A percentile compares a stretch with the other conserved stretches of the same genome.
Conservation (phyloP, 2,329 filamentous ascomycete species). For the Penicillium sp. region DNA sequence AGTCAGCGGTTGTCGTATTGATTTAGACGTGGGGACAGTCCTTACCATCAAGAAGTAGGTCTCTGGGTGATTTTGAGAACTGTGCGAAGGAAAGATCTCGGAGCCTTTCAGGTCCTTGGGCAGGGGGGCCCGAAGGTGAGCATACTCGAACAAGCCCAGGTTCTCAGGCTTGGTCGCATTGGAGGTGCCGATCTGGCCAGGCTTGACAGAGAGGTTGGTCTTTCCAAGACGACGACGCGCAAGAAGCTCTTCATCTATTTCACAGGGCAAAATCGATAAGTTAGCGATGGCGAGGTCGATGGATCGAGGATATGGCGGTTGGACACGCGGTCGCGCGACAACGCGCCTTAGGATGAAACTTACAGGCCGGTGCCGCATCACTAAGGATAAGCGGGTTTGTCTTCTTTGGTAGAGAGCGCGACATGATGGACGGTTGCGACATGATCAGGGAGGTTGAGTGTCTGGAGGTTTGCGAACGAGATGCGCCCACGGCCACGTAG, state of each 20-base stretch:
- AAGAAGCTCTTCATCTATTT: slow-evolving; percentile 70
- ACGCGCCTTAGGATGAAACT: slow-evolving; percentile 28
- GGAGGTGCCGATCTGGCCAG: slow-evolving; percentile 68
- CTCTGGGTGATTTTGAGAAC: slow-evolving; percentile 65
- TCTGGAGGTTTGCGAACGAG: slow-evolving; percentile 17
- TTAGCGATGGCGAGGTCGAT: slow-evolving; percentile 15
- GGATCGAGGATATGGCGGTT: slow-evolving; percentile 2
- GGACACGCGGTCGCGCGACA: slow-evolving; percentile 15
- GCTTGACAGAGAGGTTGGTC: slow-evolving; percentile 84
- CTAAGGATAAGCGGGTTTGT: slow-evolving; percentile 49
- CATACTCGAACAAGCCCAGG: slow-evolving; percentile 89
- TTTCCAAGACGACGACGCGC: slow-evolving; percentile 85
- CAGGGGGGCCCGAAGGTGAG: slow-evolving; percentile 87
- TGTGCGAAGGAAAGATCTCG: slow-evolving; percentile 83
- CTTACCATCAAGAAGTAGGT: slow-evolving; percentile 92
- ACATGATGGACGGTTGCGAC: slow-evolving; percentile 30
- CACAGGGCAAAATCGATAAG: slow-evolving; percentile 1
- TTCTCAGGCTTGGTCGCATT: slow-evolving; percentile 72
- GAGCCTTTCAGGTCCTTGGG: slow-evolving; percentile 85
- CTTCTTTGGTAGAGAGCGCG: slow-evolving; percentile 48
- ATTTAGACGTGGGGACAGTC: neutral
- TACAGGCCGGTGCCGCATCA: slow-evolving; percentile 47
- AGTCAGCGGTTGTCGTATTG: neutral
- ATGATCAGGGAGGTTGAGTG: slow-evolving; percentile 4
- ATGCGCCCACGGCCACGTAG: slow-evolving; percentile 46